These are phyloP conservation scores for Tanacetum coccineum DNA, from an alignment of 129 eudicot genomes.

Conservation along the genomic window DNA sequence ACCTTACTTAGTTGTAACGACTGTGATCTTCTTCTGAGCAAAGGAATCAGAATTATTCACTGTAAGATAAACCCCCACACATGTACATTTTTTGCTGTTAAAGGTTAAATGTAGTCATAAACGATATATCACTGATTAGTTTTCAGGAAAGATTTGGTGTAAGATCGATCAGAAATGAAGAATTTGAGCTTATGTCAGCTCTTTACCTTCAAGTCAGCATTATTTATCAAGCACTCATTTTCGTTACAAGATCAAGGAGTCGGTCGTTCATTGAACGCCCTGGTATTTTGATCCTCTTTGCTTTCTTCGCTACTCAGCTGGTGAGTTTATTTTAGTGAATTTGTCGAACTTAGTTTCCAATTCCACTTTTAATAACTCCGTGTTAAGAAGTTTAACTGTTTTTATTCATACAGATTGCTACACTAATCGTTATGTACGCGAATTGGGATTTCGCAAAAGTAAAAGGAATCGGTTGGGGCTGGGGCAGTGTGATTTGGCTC, in stretches of 20 bases:
- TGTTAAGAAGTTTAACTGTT: not conserved
- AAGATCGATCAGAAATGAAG: too few species aligned
- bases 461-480: too few species aligned
- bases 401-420: too few species aligned
- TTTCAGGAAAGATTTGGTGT: too few species aligned
- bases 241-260: slow-evolving; percentile 85
- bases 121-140: too few species aligned
- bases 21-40: slow-evolving; percentile 75
- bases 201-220: slow-evolving; percentile 93
- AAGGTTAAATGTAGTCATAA: too few species aligned
- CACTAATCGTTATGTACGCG: too few species aligned
- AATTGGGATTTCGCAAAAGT: too few species aligned
- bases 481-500: slow-evolving; percentile 74
- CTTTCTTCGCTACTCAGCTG: slow-evolving; percentile 69
- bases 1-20: slow-evolving; percentile 77
- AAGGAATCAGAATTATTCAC: slow-evolving; percentile 64
- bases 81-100: too few species aligned
- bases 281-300: slow-evolving; percentile 55
- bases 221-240: slow-evolving; percentile 84
- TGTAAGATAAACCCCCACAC: slow-evolving; percentile 39
- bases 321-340: not conserved
- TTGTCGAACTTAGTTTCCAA: too few species aligned
- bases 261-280: slow-evolving; percentile 86
- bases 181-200: too few species aligned
- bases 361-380: not conserved